A percentile compares a stretch with the other conserved stretches of the same genome.
phyloP scores from a whole-genome alignment of 305 asterid species.

The Salvia sclarea region DNA sequence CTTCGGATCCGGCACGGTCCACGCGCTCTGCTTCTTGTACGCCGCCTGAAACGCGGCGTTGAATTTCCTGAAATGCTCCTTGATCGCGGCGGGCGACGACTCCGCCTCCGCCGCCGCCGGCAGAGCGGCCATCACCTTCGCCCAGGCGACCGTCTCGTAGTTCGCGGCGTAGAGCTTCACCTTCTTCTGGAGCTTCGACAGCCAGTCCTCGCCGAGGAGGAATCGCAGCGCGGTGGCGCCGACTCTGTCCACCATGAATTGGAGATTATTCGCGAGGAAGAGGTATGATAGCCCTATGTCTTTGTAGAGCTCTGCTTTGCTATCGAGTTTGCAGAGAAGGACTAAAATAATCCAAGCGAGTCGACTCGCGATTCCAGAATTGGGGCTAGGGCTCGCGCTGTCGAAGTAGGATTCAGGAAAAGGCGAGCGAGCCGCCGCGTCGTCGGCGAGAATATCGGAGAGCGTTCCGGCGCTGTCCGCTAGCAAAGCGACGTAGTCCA shows the following conservation, averaged over 20 bases:
- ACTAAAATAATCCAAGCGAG: constrained; percentile 66
- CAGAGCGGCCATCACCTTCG: constrained; percentile 44
- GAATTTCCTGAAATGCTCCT: constrained; percentile 50
- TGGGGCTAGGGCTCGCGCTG: constrained; percentile 13
- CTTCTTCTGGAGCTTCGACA: constrained; percentile 51
- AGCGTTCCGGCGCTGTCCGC: constrained; percentile 52
- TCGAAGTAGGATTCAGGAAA: constrained; percentile 55
- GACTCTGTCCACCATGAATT: constrained; percentile 43
- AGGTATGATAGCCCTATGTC: constrained; percentile 59
- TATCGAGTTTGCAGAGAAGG: constrained; percentile 71
- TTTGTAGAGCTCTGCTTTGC: constrained; percentile 51
- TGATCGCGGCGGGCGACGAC: constrained; percentile 39
- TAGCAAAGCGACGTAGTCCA: constrained; percentile 44
- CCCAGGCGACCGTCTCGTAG: constrained; percentile 65
- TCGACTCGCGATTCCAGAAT: constrained; percentile 44
- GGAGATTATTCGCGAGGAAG: constrained; percentile 64
- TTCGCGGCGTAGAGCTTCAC: constrained; percentile 54
- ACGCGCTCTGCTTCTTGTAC: constrained; percentile 53
- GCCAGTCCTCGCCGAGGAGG: constrained; percentile 61
- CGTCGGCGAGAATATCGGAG: constrained; percentile 41
- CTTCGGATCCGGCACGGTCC: constrained; percentile 59
- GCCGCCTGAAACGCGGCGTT: constrained; percentile 52
- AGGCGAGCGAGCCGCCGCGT: constrained; percentile 32
- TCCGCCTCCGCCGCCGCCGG: constrained; percentile 44
- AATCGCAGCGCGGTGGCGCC: constrained; percentile 37